A percentile compares a stretch with the other conserved stretches of the same genome.
Conservation (phyloP, 139 green algal species). For the Haematococcus lacustris region DNA sequence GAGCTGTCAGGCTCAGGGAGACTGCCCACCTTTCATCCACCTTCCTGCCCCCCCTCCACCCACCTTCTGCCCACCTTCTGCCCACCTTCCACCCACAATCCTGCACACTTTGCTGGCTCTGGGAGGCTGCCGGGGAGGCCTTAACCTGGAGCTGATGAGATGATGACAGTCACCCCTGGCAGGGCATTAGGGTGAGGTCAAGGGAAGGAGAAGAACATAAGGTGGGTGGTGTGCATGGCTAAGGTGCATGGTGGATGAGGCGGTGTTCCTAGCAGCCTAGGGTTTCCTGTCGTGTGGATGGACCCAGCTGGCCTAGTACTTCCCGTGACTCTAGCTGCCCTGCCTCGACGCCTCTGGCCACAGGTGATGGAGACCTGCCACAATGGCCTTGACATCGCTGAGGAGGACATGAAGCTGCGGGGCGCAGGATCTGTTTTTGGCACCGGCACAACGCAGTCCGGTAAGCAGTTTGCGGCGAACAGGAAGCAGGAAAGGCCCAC, state of each 20-base stretch:
- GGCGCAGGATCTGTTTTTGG: slow-evolving; percentile 27
- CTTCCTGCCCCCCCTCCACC: neutral
- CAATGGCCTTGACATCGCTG: slow-evolving; percentile 72
- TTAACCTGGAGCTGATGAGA: too few relatives aligned
- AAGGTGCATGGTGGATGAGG: neutral
- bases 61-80: too few relatives aligned
- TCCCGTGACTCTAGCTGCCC: too few relatives aligned
- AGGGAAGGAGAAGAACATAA: too few relatives aligned
- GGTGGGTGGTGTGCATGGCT: too few relatives aligned
- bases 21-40: neutral
- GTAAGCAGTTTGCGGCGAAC: slow-evolving; percentile 7
- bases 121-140: too few relatives aligned
- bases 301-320: neutral
- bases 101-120: too few relatives aligned
- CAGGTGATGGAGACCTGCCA: slow-evolving; percentile 50
- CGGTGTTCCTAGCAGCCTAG: neutral
- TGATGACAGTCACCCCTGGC: too few relatives aligned
- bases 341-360: too few relatives aligned
- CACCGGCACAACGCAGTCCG: slow-evolving; percentile 9
- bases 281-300: neutral
- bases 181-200: too few relatives aligned
- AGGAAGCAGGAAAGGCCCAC: too few relatives aligned
- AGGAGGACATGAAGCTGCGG: slow-evolving; percentile 67
- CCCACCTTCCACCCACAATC: neutral
- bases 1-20: neutral